A percentile compares a stretch with the other conserved stretches of the same genome.
Evolutionary conservation across 352 stramenopile species (phyloP).

Genomic region (Pythium aristosporum): DNA sequence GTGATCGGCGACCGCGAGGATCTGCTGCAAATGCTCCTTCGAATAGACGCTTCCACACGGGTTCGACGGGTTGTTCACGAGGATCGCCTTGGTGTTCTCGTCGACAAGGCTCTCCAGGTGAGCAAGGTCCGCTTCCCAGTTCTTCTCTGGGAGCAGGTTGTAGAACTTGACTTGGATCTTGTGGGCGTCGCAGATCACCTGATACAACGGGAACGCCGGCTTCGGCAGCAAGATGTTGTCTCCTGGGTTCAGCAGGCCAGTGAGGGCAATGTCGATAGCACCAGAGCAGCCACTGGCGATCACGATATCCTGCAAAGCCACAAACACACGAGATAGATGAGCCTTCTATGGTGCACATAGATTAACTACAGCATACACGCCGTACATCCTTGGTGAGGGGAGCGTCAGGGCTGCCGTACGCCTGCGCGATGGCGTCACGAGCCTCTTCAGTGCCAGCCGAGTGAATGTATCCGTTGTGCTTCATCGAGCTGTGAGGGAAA

Average conservation of each 20-base stretch:
- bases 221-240: conserved; percentile 93
- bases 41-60: conserved; percentile 94
- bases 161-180: conserved; percentile 93
- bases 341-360: background rate
- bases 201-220: conserved; percentile 95
- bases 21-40: conserved; percentile 73
- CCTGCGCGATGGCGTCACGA: conserved; percentile 85
- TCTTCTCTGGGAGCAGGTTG: conserved; percentile 77
- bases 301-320: conserved; percentile 81
- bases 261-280: conserved; percentile 92
- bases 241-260: conserved; percentile 84
- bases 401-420: conserved; percentile 58
- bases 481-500: conserved; percentile 50
- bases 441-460: conserved; percentile 86
- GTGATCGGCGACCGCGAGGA: conserved; percentile 70
- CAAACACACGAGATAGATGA: background rate
- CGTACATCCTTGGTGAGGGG: conserved; percentile 76
- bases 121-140: conserved; percentile 93
- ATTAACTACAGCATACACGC: background rate
- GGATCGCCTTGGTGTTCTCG: conserved; percentile 86
- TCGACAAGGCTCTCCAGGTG: conserved; percentile 89
- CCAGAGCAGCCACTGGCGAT: conserved; percentile 93
- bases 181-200: conserved; percentile 92
- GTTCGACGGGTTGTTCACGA: conserved; percentile 96
- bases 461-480: conserved; percentile 93